A percentile compares a stretch with the other conserved stretches of the same genome.
These are phyloP conservation scores for Boletus huronensis DNA, from an alignment of 768 basidiomycete species.

Conservation along the genomic window DNA sequence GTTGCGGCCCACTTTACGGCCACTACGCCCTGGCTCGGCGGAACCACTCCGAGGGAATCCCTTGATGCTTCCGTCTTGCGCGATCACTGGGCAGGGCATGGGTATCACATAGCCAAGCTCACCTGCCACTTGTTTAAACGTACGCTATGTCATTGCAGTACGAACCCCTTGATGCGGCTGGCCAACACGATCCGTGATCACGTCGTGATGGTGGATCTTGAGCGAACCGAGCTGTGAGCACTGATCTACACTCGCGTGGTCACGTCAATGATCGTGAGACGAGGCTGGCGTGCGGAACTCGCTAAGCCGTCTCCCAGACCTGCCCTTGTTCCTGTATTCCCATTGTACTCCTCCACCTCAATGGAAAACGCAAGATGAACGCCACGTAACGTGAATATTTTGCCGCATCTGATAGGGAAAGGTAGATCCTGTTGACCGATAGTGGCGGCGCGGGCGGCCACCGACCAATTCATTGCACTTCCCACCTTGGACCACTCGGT, in stretches of 20 bases:
- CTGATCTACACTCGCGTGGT: conserved; percentile 12
- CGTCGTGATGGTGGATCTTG: conserved; percentile 2
- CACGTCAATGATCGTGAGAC: conserved; percentile 1
- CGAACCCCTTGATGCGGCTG: neutral
- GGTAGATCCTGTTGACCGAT: neutral
- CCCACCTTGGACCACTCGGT: neutral
- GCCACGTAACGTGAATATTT: neutral
- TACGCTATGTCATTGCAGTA: neutral
- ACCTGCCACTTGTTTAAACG: no score
- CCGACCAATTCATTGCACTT: neutral
- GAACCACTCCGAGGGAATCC: neutral
- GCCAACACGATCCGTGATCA: conserved; percentile 2
- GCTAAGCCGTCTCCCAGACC: neutral
- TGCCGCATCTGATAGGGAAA: neutral
- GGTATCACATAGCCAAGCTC: neutral
- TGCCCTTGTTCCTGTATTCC: neutral
- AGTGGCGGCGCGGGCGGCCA: neutral
- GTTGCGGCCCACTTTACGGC: neutral
- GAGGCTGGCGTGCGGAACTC: neutral
- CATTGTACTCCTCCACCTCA: neutral
- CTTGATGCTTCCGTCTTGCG: neutral
- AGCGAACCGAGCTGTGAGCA: conserved; percentile 1
- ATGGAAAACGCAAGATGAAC: neutral
- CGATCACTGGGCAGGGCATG: neutral
- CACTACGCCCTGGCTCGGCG: neutral